These are phyloP conservation scores for Sapria himalayana DNA, from an alignment of 345 rosid species.

Conservation along the genomic window DNA sequence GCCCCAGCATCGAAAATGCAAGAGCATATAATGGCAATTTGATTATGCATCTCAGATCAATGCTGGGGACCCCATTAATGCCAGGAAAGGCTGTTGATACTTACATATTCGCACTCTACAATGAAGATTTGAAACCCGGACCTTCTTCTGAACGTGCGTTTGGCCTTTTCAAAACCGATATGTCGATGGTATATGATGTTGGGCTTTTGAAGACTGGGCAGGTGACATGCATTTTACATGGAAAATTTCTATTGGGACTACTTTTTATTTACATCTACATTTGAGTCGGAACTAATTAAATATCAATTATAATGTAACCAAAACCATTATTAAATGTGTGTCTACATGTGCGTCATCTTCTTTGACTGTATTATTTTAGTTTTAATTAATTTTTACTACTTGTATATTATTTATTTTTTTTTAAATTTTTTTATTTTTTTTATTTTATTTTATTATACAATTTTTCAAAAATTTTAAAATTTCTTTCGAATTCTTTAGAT, in stretches of 20 bases:
- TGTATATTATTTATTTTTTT: too few species aligned
- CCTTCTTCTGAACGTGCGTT: conserved; percentile 62
- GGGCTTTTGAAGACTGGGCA: conserved; percentile 52
- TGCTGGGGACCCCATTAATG: conserved; percentile 83
- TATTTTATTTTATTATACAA: too few species aligned
- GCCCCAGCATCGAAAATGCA: conserved; percentile 65
- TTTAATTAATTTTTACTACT: too few species aligned
- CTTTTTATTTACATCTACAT: too few species aligned
- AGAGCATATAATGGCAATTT: conserved; percentile 76
- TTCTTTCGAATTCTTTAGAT: too few species aligned
- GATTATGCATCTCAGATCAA: conserved; percentile 55
- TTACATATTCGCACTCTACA: conserved; percentile 73
- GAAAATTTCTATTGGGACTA: too few species aligned
- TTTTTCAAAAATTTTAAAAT: too few species aligned
- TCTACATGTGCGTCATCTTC: too few species aligned
- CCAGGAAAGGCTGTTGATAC: conserved; percentile 86
- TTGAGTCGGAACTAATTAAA: too few species aligned
- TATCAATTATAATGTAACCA: not conserved
- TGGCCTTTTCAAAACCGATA: conserved; percentile 62
- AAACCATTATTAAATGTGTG: too few species aligned
- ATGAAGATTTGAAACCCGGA: conserved; percentile 68
- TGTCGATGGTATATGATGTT: conserved; percentile 40
- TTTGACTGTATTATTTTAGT: too few species aligned
- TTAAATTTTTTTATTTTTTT: too few species aligned
- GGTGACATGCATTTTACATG: conserved; percentile 19